These are phyloP conservation scores for Huntiella bhutanensis DNA, from an alignment of 2,329 filamentous ascomycete species.

Conservation along the genomic window DNA sequence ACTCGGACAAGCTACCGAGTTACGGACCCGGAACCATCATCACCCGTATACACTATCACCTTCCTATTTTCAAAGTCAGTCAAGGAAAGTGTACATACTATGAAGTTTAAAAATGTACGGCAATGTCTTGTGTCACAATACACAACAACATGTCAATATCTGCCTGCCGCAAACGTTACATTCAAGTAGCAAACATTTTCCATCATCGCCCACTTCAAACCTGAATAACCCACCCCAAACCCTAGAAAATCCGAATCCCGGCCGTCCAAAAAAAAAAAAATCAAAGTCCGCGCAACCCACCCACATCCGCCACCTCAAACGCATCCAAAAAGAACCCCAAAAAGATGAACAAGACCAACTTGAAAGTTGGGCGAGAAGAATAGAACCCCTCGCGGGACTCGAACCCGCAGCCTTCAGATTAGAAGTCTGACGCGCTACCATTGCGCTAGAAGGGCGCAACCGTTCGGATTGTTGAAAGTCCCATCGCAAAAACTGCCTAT, in stretches of 20 bases:
- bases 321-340: background rate
- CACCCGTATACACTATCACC: background rate
- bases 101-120: background rate
- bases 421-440: constrained; percentile 12
- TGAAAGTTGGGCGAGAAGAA: background rate
- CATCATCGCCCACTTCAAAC: background rate
- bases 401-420: constrained; percentile 13
- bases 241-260: background rate
- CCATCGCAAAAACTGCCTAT: background rate
- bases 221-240: background rate
- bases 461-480: background rate
- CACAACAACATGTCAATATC: background rate
- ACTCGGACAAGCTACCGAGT: too few species aligned
- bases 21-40: too few species aligned
- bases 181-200: background rate
- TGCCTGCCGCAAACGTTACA: background rate
- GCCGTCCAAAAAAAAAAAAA: background rate
- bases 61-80: background rate
- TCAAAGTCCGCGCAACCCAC: background rate
- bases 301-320: background rate
- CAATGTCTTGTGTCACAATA: too few species aligned
- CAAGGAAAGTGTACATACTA: background rate
- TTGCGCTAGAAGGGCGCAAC: constrained; percentile 11
- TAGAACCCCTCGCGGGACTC: constrained; percentile 11
- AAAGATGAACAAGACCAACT: background rate